These are phyloP conservation scores for Fusarium sp. DNA, from an alignment of 2,329 filamentous ascomycete genomes.

Conservation along the genomic window DNA sequence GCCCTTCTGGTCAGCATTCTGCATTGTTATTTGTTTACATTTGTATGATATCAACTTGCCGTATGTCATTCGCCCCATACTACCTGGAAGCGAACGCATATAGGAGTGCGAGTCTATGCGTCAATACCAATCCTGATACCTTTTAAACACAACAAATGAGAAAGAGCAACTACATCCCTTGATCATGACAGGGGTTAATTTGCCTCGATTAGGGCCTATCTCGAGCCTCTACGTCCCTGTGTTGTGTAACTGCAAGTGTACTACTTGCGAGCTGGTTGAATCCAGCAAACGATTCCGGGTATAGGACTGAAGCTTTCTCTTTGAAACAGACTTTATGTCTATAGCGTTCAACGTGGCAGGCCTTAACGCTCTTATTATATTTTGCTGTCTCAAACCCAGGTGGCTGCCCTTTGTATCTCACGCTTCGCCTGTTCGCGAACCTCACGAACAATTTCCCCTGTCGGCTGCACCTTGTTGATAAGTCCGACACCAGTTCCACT, in stretches of 20 bases:
- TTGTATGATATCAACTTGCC: constrained; percentile 43
- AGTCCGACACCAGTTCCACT: constrained; percentile 59
- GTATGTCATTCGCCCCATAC: constrained; percentile 13
- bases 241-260: background rate
- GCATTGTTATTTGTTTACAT: constrained; percentile 7
- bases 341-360: background rate
- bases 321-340: constrained; percentile 23
- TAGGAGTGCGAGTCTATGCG: constrained; percentile 37
- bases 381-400: constrained; percentile 10
- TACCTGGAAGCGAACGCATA: constrained; percentile 32
- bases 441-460: constrained; percentile 58
- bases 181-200: background rate
- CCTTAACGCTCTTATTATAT: background rate
- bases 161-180: background rate
- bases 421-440: constrained; percentile 52
- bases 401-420: constrained; percentile 48
- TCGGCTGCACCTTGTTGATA: constrained; percentile 54
- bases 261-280: background rate
- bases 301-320: background rate
- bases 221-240: background rate
- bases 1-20: constrained; percentile 10
- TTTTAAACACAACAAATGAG: background rate
- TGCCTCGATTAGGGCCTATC: background rate
- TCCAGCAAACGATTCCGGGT: too few species aligned
- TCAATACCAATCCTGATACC: constrained; percentile 18